A percentile compares a stretch with the other conserved stretches of the same genome.
Evolutionary conservation across 805 yeast genomes (phyloP).

Genomic region (Schwanniomyces vanrijiae): DNA sequence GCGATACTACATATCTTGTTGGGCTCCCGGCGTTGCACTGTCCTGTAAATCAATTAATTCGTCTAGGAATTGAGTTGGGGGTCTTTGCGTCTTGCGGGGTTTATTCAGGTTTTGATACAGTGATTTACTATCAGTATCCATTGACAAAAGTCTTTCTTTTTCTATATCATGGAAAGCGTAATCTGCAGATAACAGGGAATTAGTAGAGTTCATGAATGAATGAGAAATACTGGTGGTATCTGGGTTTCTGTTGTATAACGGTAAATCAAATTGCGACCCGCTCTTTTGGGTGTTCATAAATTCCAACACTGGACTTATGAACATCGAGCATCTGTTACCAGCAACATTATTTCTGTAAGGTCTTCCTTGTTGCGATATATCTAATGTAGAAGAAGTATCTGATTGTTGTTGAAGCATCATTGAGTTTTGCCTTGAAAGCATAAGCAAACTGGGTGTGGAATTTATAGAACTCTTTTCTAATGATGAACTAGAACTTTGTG

Average conservation of each 20-base stretch:
- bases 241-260: slow-evolving; percentile 11
- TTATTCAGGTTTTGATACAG: not conserved
- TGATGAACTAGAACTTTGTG: slow-evolving; percentile 19
- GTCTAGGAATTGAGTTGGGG: slow-evolving; percentile 52
- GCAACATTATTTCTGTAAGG: slow-evolving; percentile 27
- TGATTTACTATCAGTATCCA: slow-evolving; percentile 4
- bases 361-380: slow-evolving; percentile 20
- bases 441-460: slow-evolving; percentile 13
- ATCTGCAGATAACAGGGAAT: not conserved
- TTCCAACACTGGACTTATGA: slow-evolving; percentile 52
- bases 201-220: not conserved
- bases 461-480: slow-evolving; percentile 17
- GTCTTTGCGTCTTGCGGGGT: slow-evolving; percentile 25
- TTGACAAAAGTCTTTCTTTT: not conserved
- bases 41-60: slow-evolving; percentile 32
- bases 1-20: not conserved
- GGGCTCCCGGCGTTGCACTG: not conserved
- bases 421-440: slow-evolving; percentile 12
- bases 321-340: slow-evolving; percentile 44
- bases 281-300: slow-evolving; percentile 18
- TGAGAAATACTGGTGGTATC: not conserved
- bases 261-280: slow-evolving; percentile 13
- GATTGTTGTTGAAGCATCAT: slow-evolving; percentile 5
- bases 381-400: slow-evolving; percentile 9
- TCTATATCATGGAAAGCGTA: not conserved